These are phyloP conservation scores for Epipyxis sp. DNA, from an alignment of 108 stramenopile species.

Conservation along the genomic window DNA sequence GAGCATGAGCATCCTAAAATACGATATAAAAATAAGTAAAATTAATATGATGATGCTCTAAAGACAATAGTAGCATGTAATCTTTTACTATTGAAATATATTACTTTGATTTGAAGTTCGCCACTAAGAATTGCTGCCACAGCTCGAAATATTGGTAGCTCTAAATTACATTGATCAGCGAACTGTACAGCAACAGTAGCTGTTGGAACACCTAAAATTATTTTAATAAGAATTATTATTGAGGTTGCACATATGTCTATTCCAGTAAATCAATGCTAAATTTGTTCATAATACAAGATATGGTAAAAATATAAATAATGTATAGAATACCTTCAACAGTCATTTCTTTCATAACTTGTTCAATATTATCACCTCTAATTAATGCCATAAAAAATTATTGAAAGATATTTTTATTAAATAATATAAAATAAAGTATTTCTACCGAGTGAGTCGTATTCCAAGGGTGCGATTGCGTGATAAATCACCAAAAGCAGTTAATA, in stretches of 20 bases:
- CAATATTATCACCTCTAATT: conserved; percentile 61
- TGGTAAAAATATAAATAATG: neutral
- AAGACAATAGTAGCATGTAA: neutral
- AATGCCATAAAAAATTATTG: neutral
- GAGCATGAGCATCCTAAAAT: neutral
- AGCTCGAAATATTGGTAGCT: conserved; percentile 65
- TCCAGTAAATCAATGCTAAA: conserved; percentile 35
- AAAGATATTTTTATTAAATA: neutral
- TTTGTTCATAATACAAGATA: neutral
- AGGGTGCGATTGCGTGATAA: conserved; percentile 69
- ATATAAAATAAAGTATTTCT: neutral
- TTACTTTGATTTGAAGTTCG: neutral
- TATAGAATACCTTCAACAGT: conserved; percentile 33
- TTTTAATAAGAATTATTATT: conserved; percentile 51
- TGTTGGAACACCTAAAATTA: conserved; percentile 71
- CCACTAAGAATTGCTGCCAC: conserved; percentile 39
- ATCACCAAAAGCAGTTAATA: conserved; percentile 73
- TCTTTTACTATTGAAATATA: too few relatives aligned
- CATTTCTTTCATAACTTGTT: conserved; percentile 57
- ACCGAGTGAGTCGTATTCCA: conserved; percentile 65
- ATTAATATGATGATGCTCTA: neutral
- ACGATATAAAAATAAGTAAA: neutral
- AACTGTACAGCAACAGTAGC: conserved; percentile 67
- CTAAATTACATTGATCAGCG: conserved; percentile 66
- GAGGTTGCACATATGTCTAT: conserved; percentile 23